A percentile compares a stretch with the other conserved stretches of the same genome.
phyloP scores from a whole-genome alignment of 2,329 filamentous ascomycete species.

The Fusarium pseudonygamai region DNA sequence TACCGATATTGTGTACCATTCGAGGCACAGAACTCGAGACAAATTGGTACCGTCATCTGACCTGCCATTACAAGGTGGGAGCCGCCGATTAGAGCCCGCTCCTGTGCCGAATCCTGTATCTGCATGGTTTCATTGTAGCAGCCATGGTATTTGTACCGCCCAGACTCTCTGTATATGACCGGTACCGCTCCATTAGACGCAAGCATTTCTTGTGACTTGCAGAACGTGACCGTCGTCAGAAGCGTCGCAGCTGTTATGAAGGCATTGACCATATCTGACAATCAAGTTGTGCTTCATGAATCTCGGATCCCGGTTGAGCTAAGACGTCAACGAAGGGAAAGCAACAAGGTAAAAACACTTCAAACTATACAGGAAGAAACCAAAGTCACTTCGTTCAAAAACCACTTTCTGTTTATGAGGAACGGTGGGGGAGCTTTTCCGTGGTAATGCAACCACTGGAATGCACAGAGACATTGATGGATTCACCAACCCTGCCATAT shows the following conservation, averaged over 20 bases:
- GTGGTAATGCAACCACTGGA: slow-evolving; percentile 1
- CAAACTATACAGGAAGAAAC: neutral
- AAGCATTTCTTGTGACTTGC: slow-evolving; percentile 27
- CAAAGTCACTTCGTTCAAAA: neutral
- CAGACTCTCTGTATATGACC: slow-evolving; percentile 49
- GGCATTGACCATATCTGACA: neutral
- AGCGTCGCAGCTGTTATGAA: slow-evolving; percentile 1
- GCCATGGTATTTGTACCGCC: slow-evolving; percentile 61
- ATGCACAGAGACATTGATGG: slow-evolving; percentile 17
- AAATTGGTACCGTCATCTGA: slow-evolving; percentile 62
- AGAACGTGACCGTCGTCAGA: slow-evolving; percentile 13
- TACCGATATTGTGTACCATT: slow-evolving; percentile 55
- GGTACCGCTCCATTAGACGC: slow-evolving; percentile 13
- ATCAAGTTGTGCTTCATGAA: neutral
- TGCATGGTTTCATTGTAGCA: slow-evolving; percentile 68
- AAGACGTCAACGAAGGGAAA: neutral
- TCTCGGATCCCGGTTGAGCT: too few relatives aligned
- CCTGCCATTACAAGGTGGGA: slow-evolving; percentile 52
- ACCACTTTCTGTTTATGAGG: neutral
- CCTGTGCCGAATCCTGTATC: slow-evolving; percentile 50
- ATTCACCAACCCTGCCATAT: neutral
- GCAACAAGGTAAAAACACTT: neutral
- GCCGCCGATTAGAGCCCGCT: slow-evolving; percentile 60
- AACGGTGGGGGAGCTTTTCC: neutral
- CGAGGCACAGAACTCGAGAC: slow-evolving; percentile 60